These are phyloP conservation scores for Magnolia sinica DNA, from an alignment of 164 flowering plant genomes.

Conservation along the genomic window DNA sequence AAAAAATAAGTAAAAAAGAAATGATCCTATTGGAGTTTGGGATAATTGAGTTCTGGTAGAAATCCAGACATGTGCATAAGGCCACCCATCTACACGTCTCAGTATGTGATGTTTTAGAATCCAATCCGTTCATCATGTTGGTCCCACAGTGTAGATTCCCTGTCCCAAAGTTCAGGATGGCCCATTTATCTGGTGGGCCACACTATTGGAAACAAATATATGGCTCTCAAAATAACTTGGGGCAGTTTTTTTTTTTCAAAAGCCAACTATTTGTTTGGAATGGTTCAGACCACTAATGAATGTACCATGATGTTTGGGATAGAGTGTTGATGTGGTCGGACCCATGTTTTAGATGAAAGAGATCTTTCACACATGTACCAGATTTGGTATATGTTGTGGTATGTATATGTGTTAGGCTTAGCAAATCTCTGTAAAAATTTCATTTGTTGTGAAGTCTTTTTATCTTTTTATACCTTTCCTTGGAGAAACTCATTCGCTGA, in stretches of 20 bases:
- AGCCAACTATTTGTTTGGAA: no score
- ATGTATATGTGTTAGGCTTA: no score
- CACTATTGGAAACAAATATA: no score
- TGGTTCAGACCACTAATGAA: no score
- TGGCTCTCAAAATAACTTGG: no score
- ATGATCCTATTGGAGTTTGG: neutral
- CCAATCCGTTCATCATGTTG: neutral
- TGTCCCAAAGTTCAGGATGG: neutral
- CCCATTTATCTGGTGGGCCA: neutral
- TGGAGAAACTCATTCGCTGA: slow-evolving; percentile 31
- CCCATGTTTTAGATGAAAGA: no score
- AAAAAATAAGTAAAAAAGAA: neutral
- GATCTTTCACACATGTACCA: no score
- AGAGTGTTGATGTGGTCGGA: no score
- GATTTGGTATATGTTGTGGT: no score
- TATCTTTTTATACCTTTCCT: slow-evolving; percentile 20
- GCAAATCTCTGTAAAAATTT: neutral
- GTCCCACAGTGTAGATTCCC: neutral
- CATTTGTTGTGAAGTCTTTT: neutral
- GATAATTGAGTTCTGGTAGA: no score
- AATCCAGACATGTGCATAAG: neutral
- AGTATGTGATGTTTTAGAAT: neutral
- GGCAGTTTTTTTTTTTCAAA: no score
- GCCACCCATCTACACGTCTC: neutral
- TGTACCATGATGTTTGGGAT: no score